A percentile compares a stretch with the other conserved stretches of the same genome.
Conservation (phyloP, 2,329 filamentous ascomycete genomes). For the Calonectria honghensis region DNA sequence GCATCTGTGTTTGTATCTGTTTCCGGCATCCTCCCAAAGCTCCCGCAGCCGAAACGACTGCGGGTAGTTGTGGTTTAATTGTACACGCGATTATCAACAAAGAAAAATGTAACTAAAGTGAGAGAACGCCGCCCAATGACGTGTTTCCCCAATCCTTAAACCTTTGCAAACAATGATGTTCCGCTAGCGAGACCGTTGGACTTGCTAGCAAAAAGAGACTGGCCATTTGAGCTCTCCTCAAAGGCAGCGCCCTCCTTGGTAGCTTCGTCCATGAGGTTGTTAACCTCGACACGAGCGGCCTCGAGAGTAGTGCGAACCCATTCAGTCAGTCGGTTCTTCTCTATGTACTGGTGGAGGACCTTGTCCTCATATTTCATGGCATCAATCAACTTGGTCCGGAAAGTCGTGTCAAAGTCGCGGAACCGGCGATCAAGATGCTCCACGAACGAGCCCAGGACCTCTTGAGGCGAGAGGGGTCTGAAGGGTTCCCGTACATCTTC, state of each 20-base stretch:
- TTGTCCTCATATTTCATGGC: conserved; percentile 85
- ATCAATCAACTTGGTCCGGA: conserved; percentile 79
- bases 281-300: conserved; percentile 60
- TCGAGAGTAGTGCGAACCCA: conserved; percentile 73
- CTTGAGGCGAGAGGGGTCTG: conserved; percentile 69
- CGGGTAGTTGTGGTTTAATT: conserved; percentile 34
- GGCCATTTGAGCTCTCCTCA: conserved; percentile 38
- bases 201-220: conserved; percentile 49
- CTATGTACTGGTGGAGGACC: conserved; percentile 77
- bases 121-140: conserved; percentile 43
- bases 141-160: conserved; percentile 28
- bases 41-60: conserved; percentile 4
- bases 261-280: conserved; percentile 58
- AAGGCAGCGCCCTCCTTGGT: conserved; percentile 46
- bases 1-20: conserved; percentile 33
- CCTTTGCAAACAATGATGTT: conserved; percentile 40
- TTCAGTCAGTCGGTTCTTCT: conserved; percentile 80
- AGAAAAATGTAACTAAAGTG: conserved; percentile 27
- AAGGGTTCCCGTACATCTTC: conserved; percentile 66
- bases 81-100: conserved; percentile 41
- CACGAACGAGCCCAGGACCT: conserved; percentile 76
- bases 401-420: conserved; percentile 75
- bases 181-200: conserved; percentile 27
- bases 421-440: conserved; percentile 78
- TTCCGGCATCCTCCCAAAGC: conserved; percentile 30